Evolutionary conservation across 257 asterid species (phyloP).

Genomic region (Capsicum rhomboideum): DNA sequence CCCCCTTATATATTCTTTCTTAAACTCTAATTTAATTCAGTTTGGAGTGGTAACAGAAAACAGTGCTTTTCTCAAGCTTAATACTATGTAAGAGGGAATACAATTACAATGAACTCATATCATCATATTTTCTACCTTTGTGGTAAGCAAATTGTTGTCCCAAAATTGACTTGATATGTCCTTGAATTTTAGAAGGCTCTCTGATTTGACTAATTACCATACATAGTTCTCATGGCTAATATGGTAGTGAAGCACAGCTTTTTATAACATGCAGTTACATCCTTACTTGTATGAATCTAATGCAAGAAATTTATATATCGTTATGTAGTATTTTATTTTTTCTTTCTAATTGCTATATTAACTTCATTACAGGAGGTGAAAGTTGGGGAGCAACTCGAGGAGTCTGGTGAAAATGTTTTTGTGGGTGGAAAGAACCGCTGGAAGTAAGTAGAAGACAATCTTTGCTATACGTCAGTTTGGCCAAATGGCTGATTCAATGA

Average conservation of each 20-base stretch:
- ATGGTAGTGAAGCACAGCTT: neutral
- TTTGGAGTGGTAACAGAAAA: neutral
- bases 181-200: neutral
- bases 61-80: neutral
- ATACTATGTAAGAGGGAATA: neutral
- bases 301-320: neutral
- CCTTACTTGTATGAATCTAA: neutral
- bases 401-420: slow-evolving; percentile 82
- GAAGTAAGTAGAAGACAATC: slow-evolving; percentile 59
- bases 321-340: neutral
- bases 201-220: neutral
- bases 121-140: neutral
- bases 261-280: neutral
- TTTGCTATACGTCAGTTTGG: neutral
- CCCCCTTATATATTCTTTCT: neutral
- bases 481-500: neutral
- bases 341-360: neutral
- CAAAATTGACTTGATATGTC: neutral
- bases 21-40: neutral
- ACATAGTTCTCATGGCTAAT: neutral
- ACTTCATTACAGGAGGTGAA: slow-evolving; percentile 63
- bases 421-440: slow-evolving; percentile 92
- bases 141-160: neutral
- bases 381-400: slow-evolving; percentile 73
- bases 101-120: neutral